phyloP scores from a whole-genome alignment of 2,329 filamentous ascomycete genomes.

The Leptographium galeiforme region DNA sequence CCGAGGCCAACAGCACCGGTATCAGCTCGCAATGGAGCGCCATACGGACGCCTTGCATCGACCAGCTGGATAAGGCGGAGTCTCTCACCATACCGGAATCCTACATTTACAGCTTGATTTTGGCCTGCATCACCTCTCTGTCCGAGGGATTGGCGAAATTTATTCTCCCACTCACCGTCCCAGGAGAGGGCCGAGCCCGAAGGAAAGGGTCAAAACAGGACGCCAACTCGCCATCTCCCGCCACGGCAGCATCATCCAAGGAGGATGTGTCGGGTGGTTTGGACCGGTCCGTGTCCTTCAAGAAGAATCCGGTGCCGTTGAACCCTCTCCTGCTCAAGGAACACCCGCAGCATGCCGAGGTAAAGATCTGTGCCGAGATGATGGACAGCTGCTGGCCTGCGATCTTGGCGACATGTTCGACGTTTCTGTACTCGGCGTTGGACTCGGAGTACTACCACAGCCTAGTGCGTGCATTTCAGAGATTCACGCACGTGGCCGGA shows the following conservation, averaged over 20 bases:
- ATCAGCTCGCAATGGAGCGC: constrained; percentile 89
- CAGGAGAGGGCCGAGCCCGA: constrained; percentile 48
- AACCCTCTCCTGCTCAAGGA: constrained; percentile 70
- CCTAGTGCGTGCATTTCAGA: constrained; percentile 84
- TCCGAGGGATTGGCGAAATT: constrained; percentile 91
- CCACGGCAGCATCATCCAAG: constrained; percentile 18
- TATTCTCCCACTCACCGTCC: constrained; percentile 78
- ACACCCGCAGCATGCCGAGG: constrained; percentile 56
- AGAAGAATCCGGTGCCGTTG: constrained; percentile 63
- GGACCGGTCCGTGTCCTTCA: constrained; percentile 54
- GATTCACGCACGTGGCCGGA: constrained; percentile 88
- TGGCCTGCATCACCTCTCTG: constrained; percentile 79
- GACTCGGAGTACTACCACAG: constrained; percentile 91
- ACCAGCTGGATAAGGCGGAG: constrained; percentile 86
- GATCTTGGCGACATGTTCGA: constrained; percentile 85
- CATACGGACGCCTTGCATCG: constrained; percentile 75
- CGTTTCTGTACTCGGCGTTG: constrained; percentile 81
- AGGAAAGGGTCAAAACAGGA: constrained; percentile 34
- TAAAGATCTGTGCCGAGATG: constrained; percentile 66
- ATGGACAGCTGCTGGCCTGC: constrained; percentile 94
- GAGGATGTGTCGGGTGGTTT: constrained; percentile 16
- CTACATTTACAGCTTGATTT: constrained; percentile 79
- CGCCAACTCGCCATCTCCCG: constrained; percentile 28
- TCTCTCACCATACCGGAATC: constrained; percentile 76
- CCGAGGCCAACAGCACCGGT: constrained; percentile 55